phyloP scores from a whole-genome alignment of 106 monocot genomes.

The Allium sativum region DNA sequence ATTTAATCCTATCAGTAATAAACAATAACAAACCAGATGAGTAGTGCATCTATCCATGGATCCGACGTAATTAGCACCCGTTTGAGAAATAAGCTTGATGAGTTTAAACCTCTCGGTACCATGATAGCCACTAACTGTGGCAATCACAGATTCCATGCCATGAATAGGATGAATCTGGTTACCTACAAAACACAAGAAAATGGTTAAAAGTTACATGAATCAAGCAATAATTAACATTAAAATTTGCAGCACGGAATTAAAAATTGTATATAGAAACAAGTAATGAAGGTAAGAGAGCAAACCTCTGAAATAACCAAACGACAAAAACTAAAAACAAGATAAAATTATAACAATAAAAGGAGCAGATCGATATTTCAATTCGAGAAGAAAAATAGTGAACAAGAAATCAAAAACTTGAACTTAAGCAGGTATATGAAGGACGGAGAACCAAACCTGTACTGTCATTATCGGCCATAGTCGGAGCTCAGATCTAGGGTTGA shows the following conservation, averaged over 20 bases:
- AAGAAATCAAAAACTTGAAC: background rate
- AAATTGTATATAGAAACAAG: background rate
- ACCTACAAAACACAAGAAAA: background rate
- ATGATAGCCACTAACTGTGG: conserved; percentile 86
- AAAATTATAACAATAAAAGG: background rate
- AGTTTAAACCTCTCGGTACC: conserved; percentile 67
- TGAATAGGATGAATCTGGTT: conserved; percentile 8
- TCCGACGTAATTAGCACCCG: conserved; percentile 80
- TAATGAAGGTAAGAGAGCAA: background rate
- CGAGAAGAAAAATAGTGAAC: background rate
- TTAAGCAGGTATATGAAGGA: background rate
- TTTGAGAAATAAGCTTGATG: conserved; percentile 72
- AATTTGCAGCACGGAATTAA: background rate
- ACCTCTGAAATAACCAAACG: background rate
- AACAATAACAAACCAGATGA: conserved; percentile 53
- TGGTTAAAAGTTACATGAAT: background rate
- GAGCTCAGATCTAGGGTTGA: conserved; percentile 4
- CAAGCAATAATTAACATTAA: background rate
- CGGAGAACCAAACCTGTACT: background rate
- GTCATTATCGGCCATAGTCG: background rate
- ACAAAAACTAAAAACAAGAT: background rate
- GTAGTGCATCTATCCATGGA: conserved; percentile 65
- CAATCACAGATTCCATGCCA: conserved; percentile 76
- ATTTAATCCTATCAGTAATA: background rate
- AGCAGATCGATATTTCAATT: background rate